phyloP scores from a whole-genome alignment of 2,329 filamentous ascomycete species.

The Colletotrichum cuscutae region DNA sequence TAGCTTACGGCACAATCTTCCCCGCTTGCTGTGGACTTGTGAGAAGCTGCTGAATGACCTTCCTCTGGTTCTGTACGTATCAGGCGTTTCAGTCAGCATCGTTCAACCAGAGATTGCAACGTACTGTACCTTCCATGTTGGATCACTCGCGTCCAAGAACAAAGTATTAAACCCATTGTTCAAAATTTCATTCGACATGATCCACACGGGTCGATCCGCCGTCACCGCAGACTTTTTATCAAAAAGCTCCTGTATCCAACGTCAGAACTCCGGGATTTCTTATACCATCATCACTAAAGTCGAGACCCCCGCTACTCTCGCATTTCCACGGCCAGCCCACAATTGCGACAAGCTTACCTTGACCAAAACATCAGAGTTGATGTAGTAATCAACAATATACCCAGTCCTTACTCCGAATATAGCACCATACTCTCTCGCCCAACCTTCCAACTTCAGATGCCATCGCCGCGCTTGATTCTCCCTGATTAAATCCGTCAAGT shows the following conservation, averaged over 20 bases:
- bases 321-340: no score
- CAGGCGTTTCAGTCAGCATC: neutral
- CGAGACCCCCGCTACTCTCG: no score
- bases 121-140: neutral
- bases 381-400: slow-evolving; percentile 15
- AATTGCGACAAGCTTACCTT: neutral
- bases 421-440: slow-evolving; percentile 9
- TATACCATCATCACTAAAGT: no score
- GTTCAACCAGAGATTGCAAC: no score
- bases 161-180: slow-evolving; percentile 3
- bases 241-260: neutral
- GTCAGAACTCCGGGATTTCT: no score
- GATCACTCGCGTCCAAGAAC: slow-evolving; percentile 11
- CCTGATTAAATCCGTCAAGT: neutral
- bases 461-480: slow-evolving; percentile 3
- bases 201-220: slow-evolving; percentile 13
- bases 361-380: slow-evolving; percentile 11
- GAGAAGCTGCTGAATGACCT: slow-evolving; percentile 8
- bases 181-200: slow-evolving; percentile 13
- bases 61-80: slow-evolving; percentile 1
- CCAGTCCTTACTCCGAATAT: slow-evolving; percentile 9
- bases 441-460: slow-evolving; percentile 4
- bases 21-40: slow-evolving; percentile 5
- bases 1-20: slow-evolving; percentile 9
- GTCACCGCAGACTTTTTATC: slow-evolving; percentile 20